Evolutionary conservation across 2,329 filamentous ascomycete genomes (phyloP), one percentile per base, ranked within the genome.

Genomic region (Byssochlamys sp.): DNA sequence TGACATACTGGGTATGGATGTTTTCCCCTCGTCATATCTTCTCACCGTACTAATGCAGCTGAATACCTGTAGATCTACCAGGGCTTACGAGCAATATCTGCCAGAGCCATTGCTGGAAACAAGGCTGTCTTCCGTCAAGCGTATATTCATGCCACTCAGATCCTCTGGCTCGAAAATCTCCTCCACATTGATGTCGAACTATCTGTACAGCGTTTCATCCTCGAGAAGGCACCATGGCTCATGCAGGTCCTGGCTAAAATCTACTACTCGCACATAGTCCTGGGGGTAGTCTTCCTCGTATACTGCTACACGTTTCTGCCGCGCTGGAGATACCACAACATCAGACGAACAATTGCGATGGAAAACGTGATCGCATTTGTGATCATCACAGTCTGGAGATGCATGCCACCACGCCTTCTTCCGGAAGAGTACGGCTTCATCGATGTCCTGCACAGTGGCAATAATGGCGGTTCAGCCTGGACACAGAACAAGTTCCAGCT

Each of bases 361-460:
- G 72, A 78, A 56, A 81, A 81, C 53, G 70, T 71, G 27, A 69
- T 81, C 53, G 77, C 78, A 6, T 81, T 81, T 53, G 64, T 75
- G 52, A 72, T 80, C 52, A 67, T 81, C 14, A 77, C 77, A 0
- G 35, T 73, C 2, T 81, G 77, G 73, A 75, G 78, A 19, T 80
- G 78, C 66, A 73, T 71, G 57, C 78, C 79, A 2, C 79, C 78
- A 0, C 73, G 78, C 2, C 66, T 81, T n/a, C 71, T 81, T 0
- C 78, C 79, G 14, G 59, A 61, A 25, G 65, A 68, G 10, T 65
- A 61, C 28, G 78, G 78, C 25, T 81, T 77, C 63, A 60, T 78
- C 58, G 79, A 81, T 58, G 63, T 78, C 12, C 68, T 80, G 5
- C 77, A 79, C 53, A 58, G 57, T 61, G 66, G 59, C 48, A 50